These are phyloP conservation scores for Jamesozyma hellenica DNA, from an alignment of 805 yeast genomes.

Conservation along the genomic window DNA sequence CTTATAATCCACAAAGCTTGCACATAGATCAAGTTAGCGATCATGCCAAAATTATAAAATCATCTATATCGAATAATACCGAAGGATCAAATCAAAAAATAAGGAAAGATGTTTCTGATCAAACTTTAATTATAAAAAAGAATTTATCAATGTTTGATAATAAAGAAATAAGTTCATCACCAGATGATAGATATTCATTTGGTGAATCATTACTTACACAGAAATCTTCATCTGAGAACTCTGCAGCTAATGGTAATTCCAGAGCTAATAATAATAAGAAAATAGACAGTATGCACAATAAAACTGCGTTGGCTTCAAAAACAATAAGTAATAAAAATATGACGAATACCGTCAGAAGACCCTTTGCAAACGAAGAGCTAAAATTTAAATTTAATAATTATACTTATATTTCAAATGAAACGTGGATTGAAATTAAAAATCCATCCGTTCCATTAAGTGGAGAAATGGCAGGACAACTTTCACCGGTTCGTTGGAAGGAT, in stretches of 20 bases:
- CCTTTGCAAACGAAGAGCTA: slow-evolving; percentile 3
- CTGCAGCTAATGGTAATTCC: neutral
- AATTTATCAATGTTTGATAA: slow-evolving; percentile 6
- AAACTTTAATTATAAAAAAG: slow-evolving; percentile 7
- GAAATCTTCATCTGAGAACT: neutral
- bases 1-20: neutral
- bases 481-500: slow-evolving; percentile 84
- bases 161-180: neutral
- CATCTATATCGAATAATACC: too few relatives aligned
- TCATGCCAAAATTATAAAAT: neutral
- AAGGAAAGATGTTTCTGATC: neutral
- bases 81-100: neutral
- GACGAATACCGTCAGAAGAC: neutral
- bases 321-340: neutral
- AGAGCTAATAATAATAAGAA: neutral
- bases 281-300: neutral
- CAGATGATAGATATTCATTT: slow-evolving; percentile 5
- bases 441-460: slow-evolving; percentile 62
- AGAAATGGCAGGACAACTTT: slow-evolving; percentile 44
- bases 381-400: slow-evolving; percentile 3
- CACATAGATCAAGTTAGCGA: neutral
- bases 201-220: slow-evolving; percentile 1
- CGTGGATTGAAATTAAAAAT: slow-evolving; percentile 58
- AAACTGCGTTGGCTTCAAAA: neutral
- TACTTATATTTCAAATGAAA: slow-evolving; percentile 13